Conservation (phyloP, 257 asterid genomes). For the Solanum commersonii region DNA sequence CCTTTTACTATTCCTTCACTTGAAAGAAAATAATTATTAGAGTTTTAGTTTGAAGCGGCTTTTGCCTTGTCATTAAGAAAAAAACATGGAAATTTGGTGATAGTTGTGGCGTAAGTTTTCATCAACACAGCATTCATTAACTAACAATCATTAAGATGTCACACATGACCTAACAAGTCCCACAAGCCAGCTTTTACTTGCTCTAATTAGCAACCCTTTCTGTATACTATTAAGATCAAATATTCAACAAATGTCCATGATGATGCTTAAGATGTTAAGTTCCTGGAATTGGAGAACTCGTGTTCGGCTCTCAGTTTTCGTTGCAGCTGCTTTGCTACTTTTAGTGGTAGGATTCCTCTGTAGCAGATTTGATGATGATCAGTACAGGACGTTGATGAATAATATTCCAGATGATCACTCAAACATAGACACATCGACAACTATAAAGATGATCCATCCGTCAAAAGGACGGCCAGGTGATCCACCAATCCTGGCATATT, state of each 20-base stretch:
- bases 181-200: not conserved
- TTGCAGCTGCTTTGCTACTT: not conserved
- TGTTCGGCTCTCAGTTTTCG: not conserved
- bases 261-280: not conserved
- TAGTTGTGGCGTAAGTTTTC: not conserved
- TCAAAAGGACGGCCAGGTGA: conserved; percentile 24
- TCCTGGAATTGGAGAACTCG: not conserved
- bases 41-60: not conserved
- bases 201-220: not conserved
- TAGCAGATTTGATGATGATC: not conserved
- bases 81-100: not conserved
- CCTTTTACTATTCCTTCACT: not conserved
- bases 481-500: conserved; percentile 45
- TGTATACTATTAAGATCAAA: not conserved
- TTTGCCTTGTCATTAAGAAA: not conserved
- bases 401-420: not conserved
- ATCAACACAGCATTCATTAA: not conserved
- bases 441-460: not conserved
- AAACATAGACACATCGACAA: not conserved
- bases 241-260: not conserved
- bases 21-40: not conserved
- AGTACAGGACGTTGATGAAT: not conserved
- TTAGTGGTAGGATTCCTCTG: not conserved
- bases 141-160: not conserved
- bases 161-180: not conserved